Base-by-base conservation (phyloP, 2,329 filamentous ascomycete genomes). In the Chrysoporthe austroafricana region DNA sequence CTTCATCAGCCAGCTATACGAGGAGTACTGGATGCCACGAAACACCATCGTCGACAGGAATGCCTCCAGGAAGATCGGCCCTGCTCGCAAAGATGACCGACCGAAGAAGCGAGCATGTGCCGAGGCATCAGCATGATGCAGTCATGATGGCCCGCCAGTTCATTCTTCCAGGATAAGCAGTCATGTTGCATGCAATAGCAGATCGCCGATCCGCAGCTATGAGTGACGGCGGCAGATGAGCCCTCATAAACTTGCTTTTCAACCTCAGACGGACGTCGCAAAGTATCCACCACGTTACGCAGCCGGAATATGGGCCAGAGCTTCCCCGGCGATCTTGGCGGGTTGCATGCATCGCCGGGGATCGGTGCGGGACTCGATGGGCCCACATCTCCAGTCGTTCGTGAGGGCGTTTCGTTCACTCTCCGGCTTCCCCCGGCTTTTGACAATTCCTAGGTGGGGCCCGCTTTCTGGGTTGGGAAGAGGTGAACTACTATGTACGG, bases 1-100 rank as follows among this genome's bases (percentile, higher is more conserved):
- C 73, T 89, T 87, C 72, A 80, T 88, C 71, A 86, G 85, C 72
- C 87, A 89, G 73, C 77, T 89, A 42, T 89, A 83, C 73, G 83
- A 87, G 71, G 79, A 82, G 66, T 82, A 84, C 64, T 89, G 87
- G 86, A 77, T 80, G 70, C 81, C 81, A 7, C 76, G 78, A 57
- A 61, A 68, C 16, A 58, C 69, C 32, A 58, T 63, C 59, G 62
- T 68, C 61, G 69, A 66, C 34, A 66, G 62, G 43, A 57, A 32
- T 34, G 36, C 32, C n/a, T 43, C 54, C 54, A 48, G 63, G 21
- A 50, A 50, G 43, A 59, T 58, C 13, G 63, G 63, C 9, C 63
- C 63, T 1, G 9, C 34, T 3, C 54, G 39, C 7, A 21, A 39
- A n/a, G 46, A 43, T 8, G 44, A 52, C 50, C 21, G 21, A 21